Evolutionary conservation across 306 rosid genomes (phyloP).

Genomic region (Argentina anserina): DNA sequence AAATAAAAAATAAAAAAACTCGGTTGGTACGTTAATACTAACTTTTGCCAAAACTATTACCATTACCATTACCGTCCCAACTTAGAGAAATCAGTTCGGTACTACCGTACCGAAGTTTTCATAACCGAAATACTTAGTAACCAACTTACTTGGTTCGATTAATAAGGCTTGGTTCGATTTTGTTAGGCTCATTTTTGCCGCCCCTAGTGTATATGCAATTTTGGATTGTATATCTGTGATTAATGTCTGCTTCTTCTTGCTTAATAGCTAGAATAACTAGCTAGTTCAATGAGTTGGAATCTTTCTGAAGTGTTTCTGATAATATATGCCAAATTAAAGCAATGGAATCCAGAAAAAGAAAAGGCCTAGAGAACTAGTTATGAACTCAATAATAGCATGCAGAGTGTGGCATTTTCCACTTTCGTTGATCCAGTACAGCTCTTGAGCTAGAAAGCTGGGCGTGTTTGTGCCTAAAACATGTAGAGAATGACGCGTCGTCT

Average conservation of each 20-base stretch:
- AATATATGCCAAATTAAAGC: background rate
- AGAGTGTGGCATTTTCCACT: background rate
- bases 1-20: too few species aligned
- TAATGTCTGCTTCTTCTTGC: background rate
- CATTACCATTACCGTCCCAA: too few species aligned
- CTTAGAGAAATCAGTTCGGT: too few species aligned
- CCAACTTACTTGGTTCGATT: too few species aligned
- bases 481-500: background rate
- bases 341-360: background rate
- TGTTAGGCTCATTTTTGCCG: too few species aligned
- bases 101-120: too few species aligned
- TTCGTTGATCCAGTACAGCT: background rate
- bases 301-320: background rate
- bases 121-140: too few species aligned
- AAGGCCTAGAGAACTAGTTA: background rate
- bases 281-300: background rate
- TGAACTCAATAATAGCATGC: background rate
- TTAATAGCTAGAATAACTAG: background rate
- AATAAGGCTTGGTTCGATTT: too few species aligned
- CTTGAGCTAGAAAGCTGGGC: background rate
- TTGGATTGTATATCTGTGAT: background rate
- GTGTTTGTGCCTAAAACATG: background rate
- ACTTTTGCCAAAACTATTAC: too few species aligned
- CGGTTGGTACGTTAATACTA: too few species aligned
- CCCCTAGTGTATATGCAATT: conserved; percentile 5